Evolutionary conservation across 768 basidiomycete genomes (phyloP), one percentile per base, ranked within the genome.

Genomic region (Albatrellus ellisii): DNA sequence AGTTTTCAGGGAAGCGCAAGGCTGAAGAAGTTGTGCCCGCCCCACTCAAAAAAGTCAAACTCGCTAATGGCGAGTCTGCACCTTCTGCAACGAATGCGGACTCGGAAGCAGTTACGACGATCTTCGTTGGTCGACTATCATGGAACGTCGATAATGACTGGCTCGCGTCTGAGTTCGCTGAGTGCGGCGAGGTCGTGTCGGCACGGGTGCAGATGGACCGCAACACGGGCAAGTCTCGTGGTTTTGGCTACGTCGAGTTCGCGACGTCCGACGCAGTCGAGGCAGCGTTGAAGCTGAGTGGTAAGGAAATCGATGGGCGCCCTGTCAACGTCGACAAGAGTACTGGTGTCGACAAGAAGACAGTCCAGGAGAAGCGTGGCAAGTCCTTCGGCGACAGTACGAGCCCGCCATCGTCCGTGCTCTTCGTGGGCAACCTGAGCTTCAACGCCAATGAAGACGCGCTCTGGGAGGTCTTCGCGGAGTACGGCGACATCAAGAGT

Each of bases 141-240:
- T 99, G 92, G 92, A 87, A 85, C 59, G 83, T 98, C 48, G 94
- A 97, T 67, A 84, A 88, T 58, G 94, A 97, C 61, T 86, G 89
- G 71, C 78, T 98, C 47, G 76, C 81, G 37, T 72, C 79, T 59
- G 94, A 97, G 61, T 97, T 99, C 50, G 77, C 80, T 25, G 67
- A 71, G 41, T 91, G 79, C 53, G 95, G 95, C 39, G 86, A 92
- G 63, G 75, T 99, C 53, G 73, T 77, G 46, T 77, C 77, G n/a
- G 90, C 88, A 5, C 78, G 73, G n/a, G 89, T 98, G 46, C 81
- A 82, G 59, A 76, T 74, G 64, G 86, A 89, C 52, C 80, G 84
- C 45, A 76, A 77, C 50, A 74, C 77, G 12, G 86, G 86, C 48
- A 79, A 73, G 55, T 88, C 87, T 36, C 79, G 85, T 43, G 86